Base-by-base conservation (phyloP, 805 yeast genomes). In the Teunomyces funiuensis region DNA sequence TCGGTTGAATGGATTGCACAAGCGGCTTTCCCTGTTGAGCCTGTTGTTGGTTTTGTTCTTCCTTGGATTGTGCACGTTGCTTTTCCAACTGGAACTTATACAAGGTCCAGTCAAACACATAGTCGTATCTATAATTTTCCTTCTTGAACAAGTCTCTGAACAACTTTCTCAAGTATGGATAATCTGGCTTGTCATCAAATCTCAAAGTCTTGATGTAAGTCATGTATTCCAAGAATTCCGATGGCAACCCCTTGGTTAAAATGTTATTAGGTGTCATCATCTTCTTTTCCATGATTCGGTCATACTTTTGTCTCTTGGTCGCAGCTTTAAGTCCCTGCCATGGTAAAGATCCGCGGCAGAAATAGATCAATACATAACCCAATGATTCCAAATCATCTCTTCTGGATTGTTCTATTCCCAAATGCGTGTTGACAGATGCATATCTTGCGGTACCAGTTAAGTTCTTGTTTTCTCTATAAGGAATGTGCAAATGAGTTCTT, bases 241-340 rank as follows among this genome's bases (percentile, higher is more conserved):
- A 74, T 15, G 99, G 99, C 53, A 93, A 77, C 6, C 98, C 98
- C 57, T 88, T 81, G 49, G 97, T 90, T 54, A 91, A 76, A 10
- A 82, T 77, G 57, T 87, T 93, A 29, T 90, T 79, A 18, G 95
- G 84, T 6, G 96, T 88, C 37, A 95, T 81, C 80, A 90, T 81
- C 66, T 91, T 91, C 73, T 87, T 88, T 63, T 91, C 97, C 82
- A 91, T 83, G 55, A 91, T 93, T 47, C 97, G 79, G 69, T 91
- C 97, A 66, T 91, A 91, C 68, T 93, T 91, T 65, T 91, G 97
- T 70, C 95, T 87, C 71, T 91, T 91, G 11, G 97, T 88, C 18
- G 91, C 93, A 28, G 98, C 99, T 67, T 89, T 89, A 57, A 91
- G 77, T 3, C 99, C 99, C 69, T 91, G 99, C 99, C 99, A 91